Base-by-base conservation (phyloP, 768 basidiomycete genomes). In the Royoungia palumana region DNA sequence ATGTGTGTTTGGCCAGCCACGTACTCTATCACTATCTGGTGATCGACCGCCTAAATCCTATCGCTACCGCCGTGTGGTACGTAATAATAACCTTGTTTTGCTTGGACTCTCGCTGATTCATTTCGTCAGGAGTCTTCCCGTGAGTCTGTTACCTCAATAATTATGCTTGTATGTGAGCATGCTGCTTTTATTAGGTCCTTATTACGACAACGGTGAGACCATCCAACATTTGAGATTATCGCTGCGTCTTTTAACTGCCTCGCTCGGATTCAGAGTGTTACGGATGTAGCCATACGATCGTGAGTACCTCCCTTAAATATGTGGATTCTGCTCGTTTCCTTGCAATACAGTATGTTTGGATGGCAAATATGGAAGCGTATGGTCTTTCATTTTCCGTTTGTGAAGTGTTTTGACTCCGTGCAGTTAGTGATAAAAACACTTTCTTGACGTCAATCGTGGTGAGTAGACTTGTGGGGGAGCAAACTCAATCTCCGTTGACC, bases 21-120 rank as follows among this genome's bases (percentile, higher is more conserved):
- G 72, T 79, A 49, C 65, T 81, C 34, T 83, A 82, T 57, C 70
- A 70, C 56, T 84, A 83, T 57, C 70, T 82, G 48, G 78, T 83
- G 34, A 65, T 62, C 32, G 81, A 83, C 61, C 80, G 73, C 54
- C 51, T 74, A 35, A 74, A 77, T 55, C 70, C 75, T 1, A 8
- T 66, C 12, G 77, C 77, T 2, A 61, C 81, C 10, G 5, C 75
- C 1, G 70, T 78, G 11, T 84, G 82, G 82, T 60, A 27, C 4
- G 59, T 53, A 24, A 14, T 25, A 6, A 32, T n/a, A 0, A 20
- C 24, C 11, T 6, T 32, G 25, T 32, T n/a, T 10, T 17, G 5
- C 8, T 8, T 16, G 21, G 9, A 28, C 7, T 16, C 34, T 4
- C n/a, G 28, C 21, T 56, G 16, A 59, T 14, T 2, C 24, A 10